phyloP scores from a whole-genome alignment of 176 grass and related monocot species.

The Carex cristatella region DNA sequence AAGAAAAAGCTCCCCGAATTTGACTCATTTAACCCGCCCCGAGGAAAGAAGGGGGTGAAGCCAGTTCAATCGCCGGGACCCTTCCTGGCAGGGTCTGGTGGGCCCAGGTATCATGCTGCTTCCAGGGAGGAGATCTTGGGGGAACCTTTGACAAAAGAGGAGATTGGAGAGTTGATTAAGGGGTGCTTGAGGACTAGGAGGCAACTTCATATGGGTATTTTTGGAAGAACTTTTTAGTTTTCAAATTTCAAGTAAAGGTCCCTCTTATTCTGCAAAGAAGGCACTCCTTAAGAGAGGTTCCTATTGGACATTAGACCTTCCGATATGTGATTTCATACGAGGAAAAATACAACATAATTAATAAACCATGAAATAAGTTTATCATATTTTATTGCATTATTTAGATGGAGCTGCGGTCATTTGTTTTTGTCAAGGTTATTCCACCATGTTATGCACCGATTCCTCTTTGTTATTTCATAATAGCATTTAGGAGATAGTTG shows the following conservation, averaged over 20 bases:
- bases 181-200: slow-evolving; percentile 54
- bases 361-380: not conserved
- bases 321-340: not conserved
- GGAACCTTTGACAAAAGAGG: slow-evolving; percentile 63
- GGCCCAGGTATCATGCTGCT: slow-evolving; percentile 46
- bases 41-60: slow-evolving; percentile 83
- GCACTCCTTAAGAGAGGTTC: not conserved
- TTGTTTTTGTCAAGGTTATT: not conserved
- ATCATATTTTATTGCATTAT: not conserved
- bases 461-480: not conserved
- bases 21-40: slow-evolving; percentile 69
- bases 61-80: slow-evolving; percentile 75
- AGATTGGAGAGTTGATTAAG: slow-evolving; percentile 52
- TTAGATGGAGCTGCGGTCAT: not conserved
- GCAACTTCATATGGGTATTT: slow-evolving; percentile 78
- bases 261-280: not conserved
- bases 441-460: not conserved
- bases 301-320: not conserved
- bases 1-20: slow-evolving; percentile 83
- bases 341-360: not conserved
- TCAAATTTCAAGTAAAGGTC: not conserved
- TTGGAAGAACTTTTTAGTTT: not conserved
- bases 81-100: slow-evolving; percentile 50
- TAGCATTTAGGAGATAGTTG: not conserved
- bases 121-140: slow-evolving; percentile 78